Conservation (phyloP, 1,284 basidiomycete genomes). For the Malassezia japonica region DNA sequence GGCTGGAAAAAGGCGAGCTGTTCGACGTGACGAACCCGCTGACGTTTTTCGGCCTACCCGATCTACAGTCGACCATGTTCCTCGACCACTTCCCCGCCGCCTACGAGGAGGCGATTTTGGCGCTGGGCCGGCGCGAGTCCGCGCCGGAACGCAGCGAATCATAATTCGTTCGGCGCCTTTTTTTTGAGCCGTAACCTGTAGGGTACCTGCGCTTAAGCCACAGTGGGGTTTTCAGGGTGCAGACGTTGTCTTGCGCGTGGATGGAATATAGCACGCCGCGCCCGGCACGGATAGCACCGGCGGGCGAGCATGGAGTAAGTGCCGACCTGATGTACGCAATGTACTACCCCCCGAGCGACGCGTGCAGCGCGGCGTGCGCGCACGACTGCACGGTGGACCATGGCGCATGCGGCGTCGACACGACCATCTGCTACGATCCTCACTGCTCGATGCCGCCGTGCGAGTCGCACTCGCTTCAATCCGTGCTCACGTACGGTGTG, state of each 20-base stretch:
- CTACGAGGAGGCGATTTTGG: slow-evolving; percentile 40
- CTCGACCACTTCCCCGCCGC: slow-evolving; percentile 41
- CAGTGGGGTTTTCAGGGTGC: too few species aligned
- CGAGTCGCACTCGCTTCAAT: neutral
- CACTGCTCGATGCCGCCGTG: slow-evolving; percentile 10
- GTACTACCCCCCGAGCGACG: too few species aligned
- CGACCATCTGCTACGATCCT: slow-evolving; percentile 15
- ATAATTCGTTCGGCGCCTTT: neutral
- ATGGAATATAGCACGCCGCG: too few species aligned
- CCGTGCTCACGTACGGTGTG: neutral
- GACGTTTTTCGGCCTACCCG: slow-evolving; percentile 42
- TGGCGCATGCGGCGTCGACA: neutral
- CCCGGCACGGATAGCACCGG: too few species aligned
- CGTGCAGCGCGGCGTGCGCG: too few species aligned
- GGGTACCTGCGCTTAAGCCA: neutral
- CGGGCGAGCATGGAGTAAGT: too few species aligned
- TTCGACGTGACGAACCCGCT: slow-evolving; percentile 34
- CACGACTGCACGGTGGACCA: neutral
- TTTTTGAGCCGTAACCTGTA: neutral
- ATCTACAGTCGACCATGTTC: slow-evolving; percentile 31
- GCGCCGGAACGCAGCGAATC: slow-evolving; percentile 4
- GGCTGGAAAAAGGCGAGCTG: slow-evolving; percentile 30
- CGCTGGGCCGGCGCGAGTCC: too few species aligned
- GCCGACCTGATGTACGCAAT: too few species aligned
- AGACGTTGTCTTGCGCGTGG: too few species aligned